Percentiles rank a stretch among this genome's conserved stretches.
phyloP scores from a whole-genome alignment of 768 basidiomycete species.

The Multifurca ochricompacta region DNA sequence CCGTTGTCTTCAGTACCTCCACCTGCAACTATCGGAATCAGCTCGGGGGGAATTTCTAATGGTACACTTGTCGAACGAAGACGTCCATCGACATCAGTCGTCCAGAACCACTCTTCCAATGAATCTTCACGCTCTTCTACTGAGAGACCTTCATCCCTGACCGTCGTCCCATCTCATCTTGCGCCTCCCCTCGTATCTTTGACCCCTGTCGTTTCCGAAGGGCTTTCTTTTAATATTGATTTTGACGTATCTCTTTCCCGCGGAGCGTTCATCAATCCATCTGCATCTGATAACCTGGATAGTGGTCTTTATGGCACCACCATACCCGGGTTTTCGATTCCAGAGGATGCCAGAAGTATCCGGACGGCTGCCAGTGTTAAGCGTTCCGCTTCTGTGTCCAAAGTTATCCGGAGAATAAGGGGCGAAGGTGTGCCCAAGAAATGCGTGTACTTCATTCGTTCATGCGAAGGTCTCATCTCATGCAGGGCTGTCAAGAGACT shows the following conservation, averaged over 20 bases:
- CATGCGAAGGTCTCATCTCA: constrained; percentile 1
- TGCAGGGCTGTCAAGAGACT: constrained; percentile 80
- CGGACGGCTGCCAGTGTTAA: constrained; percentile 66
- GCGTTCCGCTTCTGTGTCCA: constrained; percentile 77
- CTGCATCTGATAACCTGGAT: constrained; percentile 45
- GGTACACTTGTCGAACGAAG: constrained; percentile 39
- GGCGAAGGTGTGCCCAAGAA: constrained; percentile 63
- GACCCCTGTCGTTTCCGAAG: constrained; percentile 77
- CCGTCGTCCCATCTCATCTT: constrained; percentile 42
- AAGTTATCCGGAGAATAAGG: constrained; percentile 81
- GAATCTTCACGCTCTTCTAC: constrained; percentile 41
- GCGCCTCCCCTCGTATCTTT: constrained; percentile 82
- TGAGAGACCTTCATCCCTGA: constrained; percentile 55
- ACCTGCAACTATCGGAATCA: constrained; percentile 28
- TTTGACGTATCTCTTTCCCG: constrained; percentile 54
- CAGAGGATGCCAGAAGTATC: constrained; percentile 84
- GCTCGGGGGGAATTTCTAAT: constrained; percentile 26
- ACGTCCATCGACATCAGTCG: constrained; percentile 45
- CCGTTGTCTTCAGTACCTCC: constrained; percentile 50
- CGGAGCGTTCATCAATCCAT: constrained; percentile 40
- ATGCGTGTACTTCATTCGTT: constrained; percentile 1
- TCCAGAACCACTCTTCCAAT: constrained; percentile 39
- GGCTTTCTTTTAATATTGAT: constrained; percentile 60
- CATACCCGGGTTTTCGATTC: constrained; percentile 90
- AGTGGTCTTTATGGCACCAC: constrained; percentile 61